Base-by-base conservation (phyloP, 140 eudicot genomes). In the Flaveria floridana region DNA sequence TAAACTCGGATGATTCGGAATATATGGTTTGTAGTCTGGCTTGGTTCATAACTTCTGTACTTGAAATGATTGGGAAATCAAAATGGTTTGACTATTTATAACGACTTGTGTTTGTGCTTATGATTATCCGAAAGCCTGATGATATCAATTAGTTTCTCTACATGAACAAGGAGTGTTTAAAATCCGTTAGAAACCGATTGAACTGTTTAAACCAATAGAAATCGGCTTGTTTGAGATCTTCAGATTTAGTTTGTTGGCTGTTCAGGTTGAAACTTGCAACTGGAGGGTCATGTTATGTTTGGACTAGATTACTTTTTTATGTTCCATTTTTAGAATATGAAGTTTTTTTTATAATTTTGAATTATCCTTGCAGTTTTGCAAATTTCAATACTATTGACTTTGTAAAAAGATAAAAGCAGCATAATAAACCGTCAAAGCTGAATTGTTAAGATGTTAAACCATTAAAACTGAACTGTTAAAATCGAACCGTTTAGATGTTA, bases 1-100 rank as follows among this genome's bases (percentile, higher is more conserved):
- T 71, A 12, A 71, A 67, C 23, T 16, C 56, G 61, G 5, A 47
- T 77, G 76, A 77, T 63, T 59, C 20, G 3, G 12, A 67, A 73
- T 57, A 80, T 74, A 70, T 73, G 65, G 74, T 74, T 80, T 58
- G 80, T 80, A 46, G 71, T 68, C 15, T 72, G 73, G 78, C 34
- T 78, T 59, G 37, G 65, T 59, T 59, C 65, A 21, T 52, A 51
- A 71, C 59, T 71, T 25, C 66, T 78, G 78, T 79, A 79, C 70
- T 79, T 73, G 65, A 63, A 63, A 37, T 34, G 48, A 73, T 37
- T 80, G 58, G 4, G 44, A 73, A 79, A 66, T 66, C 71, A n/a
- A 79, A 53, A 47, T 47, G 20, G 39, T 59, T 46, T 11, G 19
- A 46, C 78, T 72, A 79, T 72, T 65, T 66, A 52, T 79, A 13